A percentile compares a stretch with the other conserved stretches of the same genome.
These are phyloP conservation scores for Holtermannia corniformis DNA, from an alignment of 768 basidiomycete species.

Conservation along the genomic window DNA sequence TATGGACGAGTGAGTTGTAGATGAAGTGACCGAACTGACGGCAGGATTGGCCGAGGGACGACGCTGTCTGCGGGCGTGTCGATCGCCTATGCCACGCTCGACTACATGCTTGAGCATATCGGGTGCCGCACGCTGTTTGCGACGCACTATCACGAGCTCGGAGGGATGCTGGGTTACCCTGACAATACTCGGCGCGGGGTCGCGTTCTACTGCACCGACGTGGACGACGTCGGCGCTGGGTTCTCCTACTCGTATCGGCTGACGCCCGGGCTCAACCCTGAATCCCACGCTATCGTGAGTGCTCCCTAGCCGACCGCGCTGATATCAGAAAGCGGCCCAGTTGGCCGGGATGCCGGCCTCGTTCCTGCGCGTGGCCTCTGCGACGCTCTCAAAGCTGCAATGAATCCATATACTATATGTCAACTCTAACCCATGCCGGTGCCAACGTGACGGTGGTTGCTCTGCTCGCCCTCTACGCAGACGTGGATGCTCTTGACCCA, in stretches of 20 bases:
- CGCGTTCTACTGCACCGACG: constrained; percentile 80
- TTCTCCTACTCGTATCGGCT: constrained; percentile 79
- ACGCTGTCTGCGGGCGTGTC: constrained; percentile 85
- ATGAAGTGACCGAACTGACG: not conserved
- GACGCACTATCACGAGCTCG: constrained; percentile 95
- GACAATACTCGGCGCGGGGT: constrained; percentile 45
- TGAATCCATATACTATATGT: not conserved
- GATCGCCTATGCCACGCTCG: constrained; percentile 81
- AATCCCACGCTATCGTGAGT: constrained; percentile 60
- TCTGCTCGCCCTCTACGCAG: constrained; percentile 49
- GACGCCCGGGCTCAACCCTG: constrained; percentile 70
- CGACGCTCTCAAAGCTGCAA: constrained; percentile 16
- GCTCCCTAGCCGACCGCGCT: not conserved
- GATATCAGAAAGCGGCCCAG: constrained; percentile 64
- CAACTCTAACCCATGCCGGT: constrained; percentile 18
- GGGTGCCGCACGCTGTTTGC: constrained; percentile 89
- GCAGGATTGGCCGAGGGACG: constrained; percentile 78
- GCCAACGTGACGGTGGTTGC: constrained; percentile 28
- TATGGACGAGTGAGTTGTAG: constrained; percentile 65
- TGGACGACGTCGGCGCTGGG: constrained; percentile 68
- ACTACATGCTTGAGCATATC: constrained; percentile 60
- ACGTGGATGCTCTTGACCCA: constrained; percentile 79
- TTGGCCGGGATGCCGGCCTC: constrained; percentile 67
- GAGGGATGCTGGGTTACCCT: constrained; percentile 56
- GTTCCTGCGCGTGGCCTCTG: constrained; percentile 22